phyloP scores from a whole-genome alignment of 2,329 filamentous ascomycete genomes.

The Xylariaceae sp. region DNA sequence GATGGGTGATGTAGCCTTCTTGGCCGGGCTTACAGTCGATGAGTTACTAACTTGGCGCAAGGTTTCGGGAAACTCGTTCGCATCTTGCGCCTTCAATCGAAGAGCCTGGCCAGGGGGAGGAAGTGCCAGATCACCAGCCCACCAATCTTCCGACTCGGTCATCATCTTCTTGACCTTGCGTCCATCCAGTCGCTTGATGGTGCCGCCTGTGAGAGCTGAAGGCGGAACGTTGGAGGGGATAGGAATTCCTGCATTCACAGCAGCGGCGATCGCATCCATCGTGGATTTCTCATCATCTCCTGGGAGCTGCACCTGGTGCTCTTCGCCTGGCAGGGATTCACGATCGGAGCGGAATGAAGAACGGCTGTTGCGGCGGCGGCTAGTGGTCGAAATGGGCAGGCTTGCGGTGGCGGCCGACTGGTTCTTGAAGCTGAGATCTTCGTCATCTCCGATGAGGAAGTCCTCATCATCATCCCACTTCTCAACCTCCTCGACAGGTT shows the following conservation, averaged over 20 bases:
- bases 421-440: slow-evolving; percentile 53
- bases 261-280: slow-evolving; percentile 78
- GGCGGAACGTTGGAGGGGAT: slow-evolving; percentile 80
- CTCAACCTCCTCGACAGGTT: slow-evolving; percentile 60
- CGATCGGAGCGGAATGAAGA: slow-evolving; percentile 84
- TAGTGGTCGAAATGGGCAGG: slow-evolving; percentile 54
- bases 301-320: slow-evolving; percentile 79
- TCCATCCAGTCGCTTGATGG: slow-evolving; percentile 82
- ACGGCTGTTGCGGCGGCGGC: slow-evolving; percentile 57
- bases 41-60: slow-evolving; percentile 62
- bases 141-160: slow-evolving; percentile 78
- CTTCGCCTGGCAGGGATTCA: slow-evolving; percentile 69
- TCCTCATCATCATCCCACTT: slow-evolving; percentile 78
- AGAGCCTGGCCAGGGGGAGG: slow-evolving; percentile 54
- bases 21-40: slow-evolving; percentile 47
- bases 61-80: slow-evolving; percentile 59
- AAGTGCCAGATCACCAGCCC: slow-evolving; percentile 72
- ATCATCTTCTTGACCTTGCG: slow-evolving; percentile 67
- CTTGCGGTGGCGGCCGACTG: slow-evolving; percentile 31
- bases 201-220: slow-evolving; percentile 84
- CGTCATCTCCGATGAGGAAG: slow-evolving; percentile 62
- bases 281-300: slow-evolving; percentile 82
- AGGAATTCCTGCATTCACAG: slow-evolving; percentile 84
- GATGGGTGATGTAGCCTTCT: slow-evolving; percentile 27
- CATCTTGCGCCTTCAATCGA: slow-evolving; percentile 59